Conservation (phyloP, 208 protist species). For the Leishmania braziliensis region DNA sequence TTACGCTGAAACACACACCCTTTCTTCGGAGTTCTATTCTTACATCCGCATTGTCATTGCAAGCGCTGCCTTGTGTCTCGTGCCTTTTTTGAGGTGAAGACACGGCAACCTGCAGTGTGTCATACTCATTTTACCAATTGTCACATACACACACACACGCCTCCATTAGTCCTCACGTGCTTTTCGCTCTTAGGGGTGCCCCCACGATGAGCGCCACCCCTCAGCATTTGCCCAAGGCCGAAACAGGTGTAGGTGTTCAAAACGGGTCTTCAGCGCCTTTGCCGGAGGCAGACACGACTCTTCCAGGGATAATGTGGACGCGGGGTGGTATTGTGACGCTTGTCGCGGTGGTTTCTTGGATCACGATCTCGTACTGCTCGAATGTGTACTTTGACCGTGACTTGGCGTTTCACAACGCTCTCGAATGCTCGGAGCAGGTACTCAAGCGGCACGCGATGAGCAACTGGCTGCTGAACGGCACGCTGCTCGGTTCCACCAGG, state of each 20-base stretch:
- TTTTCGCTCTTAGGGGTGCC: not conserved
- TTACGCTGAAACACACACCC: not conserved
- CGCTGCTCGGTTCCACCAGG: conserved; percentile 68
- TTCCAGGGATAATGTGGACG: conserved; percentile 41
- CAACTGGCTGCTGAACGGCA: conserved; percentile 83
- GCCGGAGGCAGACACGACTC: not conserved
- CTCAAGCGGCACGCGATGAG: conserved; percentile 34
- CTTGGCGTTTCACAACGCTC: conserved; percentile 55
- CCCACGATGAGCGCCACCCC: not conserved
- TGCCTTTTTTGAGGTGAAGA: not conserved
- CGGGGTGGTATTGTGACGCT: conserved; percentile 49
- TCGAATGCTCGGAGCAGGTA: conserved; percentile 61
- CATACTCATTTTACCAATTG: not conserved
- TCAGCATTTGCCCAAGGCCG: not conserved
- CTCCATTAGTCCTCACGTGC: not conserved
- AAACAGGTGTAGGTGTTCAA: not conserved
- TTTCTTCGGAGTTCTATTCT: not conserved
- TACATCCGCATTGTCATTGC: not conserved
- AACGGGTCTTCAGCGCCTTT: not conserved
- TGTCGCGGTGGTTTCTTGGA: conserved; percentile 51
- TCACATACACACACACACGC: not conserved
- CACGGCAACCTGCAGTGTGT: not conserved
- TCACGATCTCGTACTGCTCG: conserved; percentile 73
- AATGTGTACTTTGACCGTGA: conserved; percentile 79
- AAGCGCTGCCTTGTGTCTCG: not conserved